These are phyloP conservation scores for Flaveria bidentis DNA, from an alignment of 129 eudicot species.

Conservation along the genomic window DNA sequence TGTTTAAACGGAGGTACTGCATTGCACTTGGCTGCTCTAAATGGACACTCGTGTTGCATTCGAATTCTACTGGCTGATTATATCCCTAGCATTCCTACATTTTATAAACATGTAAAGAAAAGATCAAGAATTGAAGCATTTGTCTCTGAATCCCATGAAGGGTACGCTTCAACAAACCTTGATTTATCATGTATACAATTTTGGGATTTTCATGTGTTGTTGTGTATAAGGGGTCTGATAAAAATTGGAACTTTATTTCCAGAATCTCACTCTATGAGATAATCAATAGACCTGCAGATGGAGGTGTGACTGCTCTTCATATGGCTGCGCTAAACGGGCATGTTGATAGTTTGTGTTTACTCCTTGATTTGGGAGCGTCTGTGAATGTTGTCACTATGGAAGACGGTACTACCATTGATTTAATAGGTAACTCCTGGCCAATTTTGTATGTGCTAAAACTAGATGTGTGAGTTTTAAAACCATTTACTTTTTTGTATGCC, in stretches of 20 bases:
- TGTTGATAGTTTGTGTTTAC: conserved; percentile 70
- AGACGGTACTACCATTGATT: conserved; percentile 91
- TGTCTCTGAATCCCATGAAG: conserved; percentile 45
- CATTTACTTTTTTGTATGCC: too few relatives aligned
- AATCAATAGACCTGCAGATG: conserved; percentile 79
- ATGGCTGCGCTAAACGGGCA: conserved; percentile 98
- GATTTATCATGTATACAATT: neutral
- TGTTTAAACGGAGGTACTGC: conserved; percentile 92
- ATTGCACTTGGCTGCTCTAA: conserved; percentile 91
- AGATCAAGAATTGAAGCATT: conserved; percentile 43
- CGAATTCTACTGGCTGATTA: conserved; percentile 90
- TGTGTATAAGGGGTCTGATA: conserved; percentile 21
- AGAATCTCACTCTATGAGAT: conserved; percentile 65
- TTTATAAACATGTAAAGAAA: conserved; percentile 56
- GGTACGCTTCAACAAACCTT: conserved; percentile 44
- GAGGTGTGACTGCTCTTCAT: conserved; percentile 98
- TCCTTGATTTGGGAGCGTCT: conserved; percentile 91
- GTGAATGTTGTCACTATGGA: conserved; percentile 61
- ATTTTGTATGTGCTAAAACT: neutral
- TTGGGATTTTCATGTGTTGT: neutral
- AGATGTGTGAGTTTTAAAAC: neutral
- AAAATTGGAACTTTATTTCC: conserved; percentile 12
- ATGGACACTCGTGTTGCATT: conserved; percentile 90
- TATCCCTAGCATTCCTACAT: conserved; percentile 73
- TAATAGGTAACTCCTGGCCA: conserved; percentile 56